phyloP scores from a whole-genome alignment of 2,329 filamentous ascomycete species.

The Shiraia sp. region DNA sequence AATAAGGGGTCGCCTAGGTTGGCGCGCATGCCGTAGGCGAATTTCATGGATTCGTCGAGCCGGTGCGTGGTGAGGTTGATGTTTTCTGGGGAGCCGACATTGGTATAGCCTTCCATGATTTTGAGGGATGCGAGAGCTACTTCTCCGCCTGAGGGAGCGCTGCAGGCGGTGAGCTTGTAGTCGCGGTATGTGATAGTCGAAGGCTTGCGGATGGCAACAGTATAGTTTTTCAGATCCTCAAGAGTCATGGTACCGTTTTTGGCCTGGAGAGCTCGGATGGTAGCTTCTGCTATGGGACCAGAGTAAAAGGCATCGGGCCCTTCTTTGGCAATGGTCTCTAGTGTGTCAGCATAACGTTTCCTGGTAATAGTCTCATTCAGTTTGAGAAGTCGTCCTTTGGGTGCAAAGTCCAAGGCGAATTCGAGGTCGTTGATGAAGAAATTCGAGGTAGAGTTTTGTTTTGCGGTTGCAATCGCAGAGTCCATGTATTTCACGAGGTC shows the following conservation, averaged over 20 bases:
- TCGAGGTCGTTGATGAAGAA: constrained; percentile 76
- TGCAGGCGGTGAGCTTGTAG: constrained; percentile 69
- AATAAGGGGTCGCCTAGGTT: constrained; percentile 82
- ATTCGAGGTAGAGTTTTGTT: constrained; percentile 49
- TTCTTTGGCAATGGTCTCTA: constrained; percentile 74
- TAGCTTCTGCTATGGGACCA: constrained; percentile 73
- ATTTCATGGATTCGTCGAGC: constrained; percentile 85
- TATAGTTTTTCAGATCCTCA: constrained; percentile 75
- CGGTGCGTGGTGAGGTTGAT: constrained; percentile 76
- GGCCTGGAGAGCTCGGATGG: constrained; percentile 68
- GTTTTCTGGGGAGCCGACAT: constrained; percentile 61
- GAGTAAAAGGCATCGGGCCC: constrained; percentile 76
- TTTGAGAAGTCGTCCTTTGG: constrained; percentile 71
- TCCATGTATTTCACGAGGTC: constrained; percentile 78
- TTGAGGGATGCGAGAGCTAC: constrained; percentile 79
- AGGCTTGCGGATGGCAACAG: constrained; percentile 65
- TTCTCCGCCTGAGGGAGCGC: constrained; percentile 77
- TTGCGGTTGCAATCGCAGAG: constrained; percentile 44
- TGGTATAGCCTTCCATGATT: constrained; percentile 75
- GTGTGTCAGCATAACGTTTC: constrained; percentile 76
- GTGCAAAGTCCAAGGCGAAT: constrained; percentile 89
- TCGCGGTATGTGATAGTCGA: constrained; percentile 62
- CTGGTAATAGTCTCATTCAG: constrained; percentile 80
- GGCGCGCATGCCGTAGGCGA: constrained; percentile 78
- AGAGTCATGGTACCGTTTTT: constrained; percentile 84